Base-by-base conservation (phyloP, 176 grass and related monocot species). In the Cocos nucifera region DNA sequence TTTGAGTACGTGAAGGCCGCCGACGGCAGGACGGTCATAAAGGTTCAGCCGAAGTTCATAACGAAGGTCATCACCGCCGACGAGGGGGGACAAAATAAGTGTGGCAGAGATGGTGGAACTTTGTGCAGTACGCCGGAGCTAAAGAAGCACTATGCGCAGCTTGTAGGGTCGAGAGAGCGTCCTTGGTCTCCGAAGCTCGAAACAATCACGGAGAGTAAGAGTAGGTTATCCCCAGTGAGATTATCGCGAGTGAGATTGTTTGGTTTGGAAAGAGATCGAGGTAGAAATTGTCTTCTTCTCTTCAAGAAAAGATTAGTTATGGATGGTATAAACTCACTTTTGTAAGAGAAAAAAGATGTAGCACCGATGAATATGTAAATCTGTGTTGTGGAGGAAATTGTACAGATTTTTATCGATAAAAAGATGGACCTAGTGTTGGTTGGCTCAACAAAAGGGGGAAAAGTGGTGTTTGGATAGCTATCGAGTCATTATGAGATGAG, bases 101-200 rank as follows among this genome's bases (percentile, higher is more conserved):
- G 5, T 1, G 56, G 0, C 0, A 67, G 4, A 6, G 52, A 3
- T 2, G 30, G 64, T 7, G 74, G 29, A 4, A 52, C 26, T 61
- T 64, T 95, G 4, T 95, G 90, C 52, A 95, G 86, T 70, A 89
- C 90, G 69, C 85, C 90, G 17, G 90, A 95, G 73, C 56, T 95
- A 58, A 78, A 73, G 86, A 95, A 89, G 79, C 86, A 89, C 32
- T 89, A 89, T 67, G 86, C 81, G 5, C 86, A 77, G 74, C 75
- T 95, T 27, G 86, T 95, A 15, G 82, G 90, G 21, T 22, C 79
- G 3, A 83, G 64, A 65, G 79, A 76, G 0, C 63, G 82, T 25
- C 49, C 82, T 4, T 95, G 90, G 90, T 89, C 90, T 4, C 90
- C 90, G 51, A 16, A 70, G 76, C 71, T 95, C 32, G 90, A 95